A percentile compares a stretch with the other conserved stretches of the same genome.
Evolutionary conservation across 805 yeast genomes (phyloP).

Genomic region (Lipomyces japonicus): DNA sequence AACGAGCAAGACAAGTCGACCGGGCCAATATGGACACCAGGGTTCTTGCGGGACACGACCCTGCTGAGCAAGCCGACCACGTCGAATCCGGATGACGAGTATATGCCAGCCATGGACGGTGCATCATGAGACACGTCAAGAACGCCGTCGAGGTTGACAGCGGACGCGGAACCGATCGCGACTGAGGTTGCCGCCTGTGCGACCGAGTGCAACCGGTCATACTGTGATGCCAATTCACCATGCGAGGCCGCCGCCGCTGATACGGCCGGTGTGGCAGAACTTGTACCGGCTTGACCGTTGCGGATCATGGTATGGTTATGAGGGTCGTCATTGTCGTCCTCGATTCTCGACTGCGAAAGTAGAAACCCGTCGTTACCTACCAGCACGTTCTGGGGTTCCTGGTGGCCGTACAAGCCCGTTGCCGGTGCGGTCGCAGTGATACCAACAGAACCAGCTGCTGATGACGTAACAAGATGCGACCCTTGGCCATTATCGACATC

Average conservation of each 20-base stretch:
- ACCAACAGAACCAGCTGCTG: too few species aligned
- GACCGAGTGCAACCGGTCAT: slow-evolving; percentile 1
- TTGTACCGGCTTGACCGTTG: not conserved
- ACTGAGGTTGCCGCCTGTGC: slow-evolving; percentile 2
- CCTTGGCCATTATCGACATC: too few species aligned
- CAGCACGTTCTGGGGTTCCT: not conserved
- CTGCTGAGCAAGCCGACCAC: slow-evolving; percentile 7
- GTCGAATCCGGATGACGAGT: slow-evolving; percentile 18
- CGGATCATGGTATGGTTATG: not conserved
- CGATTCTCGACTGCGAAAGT: not conserved
- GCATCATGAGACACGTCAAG: not conserved
- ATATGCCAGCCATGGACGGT: slow-evolving; percentile 6
- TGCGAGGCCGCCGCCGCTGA: not conserved
- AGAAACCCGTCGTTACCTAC: slow-evolving; percentile 4
- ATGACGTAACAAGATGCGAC: too few species aligned
- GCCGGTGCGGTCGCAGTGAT: too few species aligned
- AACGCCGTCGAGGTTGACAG: not conserved
- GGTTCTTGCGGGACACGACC: slow-evolving; percentile 12
- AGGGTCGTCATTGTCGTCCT: not conserved
- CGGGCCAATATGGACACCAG: slow-evolving; percentile 16
- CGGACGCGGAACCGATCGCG: too few species aligned
- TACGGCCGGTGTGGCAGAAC: not conserved
- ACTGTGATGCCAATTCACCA: not conserved
- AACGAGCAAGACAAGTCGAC: slow-evolving; percentile 21
- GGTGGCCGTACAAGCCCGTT: too few species aligned